Conservation (phyloP, 2,329 filamentous ascomycete species). For the Arthroderma sp. region DNA sequence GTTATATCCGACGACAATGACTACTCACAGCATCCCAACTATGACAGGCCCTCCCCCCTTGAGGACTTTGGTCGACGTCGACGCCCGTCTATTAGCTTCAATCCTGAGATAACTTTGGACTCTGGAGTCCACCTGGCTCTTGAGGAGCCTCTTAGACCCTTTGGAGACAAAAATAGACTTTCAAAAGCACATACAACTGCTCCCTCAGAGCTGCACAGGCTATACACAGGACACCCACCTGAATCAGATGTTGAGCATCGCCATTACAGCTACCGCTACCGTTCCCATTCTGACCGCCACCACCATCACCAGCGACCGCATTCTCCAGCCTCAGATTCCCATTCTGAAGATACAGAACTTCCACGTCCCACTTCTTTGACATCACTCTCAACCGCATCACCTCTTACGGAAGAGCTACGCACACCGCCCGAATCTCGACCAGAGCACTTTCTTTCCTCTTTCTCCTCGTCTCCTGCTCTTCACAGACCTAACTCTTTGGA, state of each 20-base stretch:
- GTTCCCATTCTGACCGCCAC: neutral
- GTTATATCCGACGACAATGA: slow-evolving; percentile 10
- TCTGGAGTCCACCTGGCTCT: slow-evolving; percentile 25
- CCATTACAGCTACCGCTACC: neutral
- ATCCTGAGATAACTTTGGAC: slow-evolving; percentile 28
- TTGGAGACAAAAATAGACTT: neutral
- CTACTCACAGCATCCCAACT: slow-evolving; percentile 24
- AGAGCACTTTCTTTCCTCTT: slow-evolving; percentile 25
- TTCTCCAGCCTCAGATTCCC: slow-evolving; percentile 6
- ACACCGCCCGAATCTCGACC: slow-evolving; percentile 28
- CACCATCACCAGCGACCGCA: neutral
- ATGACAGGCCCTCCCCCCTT: slow-evolving; percentile 25
- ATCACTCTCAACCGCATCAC: slow-evolving; percentile 31
- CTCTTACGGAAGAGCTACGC: slow-evolving; percentile 26
- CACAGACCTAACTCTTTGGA: slow-evolving; percentile 27
- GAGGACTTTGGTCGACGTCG: slow-evolving; percentile 30
- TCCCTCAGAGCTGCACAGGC: too few relatives aligned
- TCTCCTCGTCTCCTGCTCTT: slow-evolving; percentile 25
- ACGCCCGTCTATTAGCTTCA: slow-evolving; percentile 31
- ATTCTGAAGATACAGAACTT: slow-evolving; percentile 15
- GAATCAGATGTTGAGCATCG: neutral
- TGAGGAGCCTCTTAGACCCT: slow-evolving; percentile 23
- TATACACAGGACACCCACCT: slow-evolving; percentile 13
- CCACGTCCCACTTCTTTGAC: slow-evolving; percentile 31
- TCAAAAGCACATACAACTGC: too few relatives aligned